Base-by-base conservation (phyloP, 192 early-diverging fungal genomes). In the Gonapodya prolifera region DNA sequence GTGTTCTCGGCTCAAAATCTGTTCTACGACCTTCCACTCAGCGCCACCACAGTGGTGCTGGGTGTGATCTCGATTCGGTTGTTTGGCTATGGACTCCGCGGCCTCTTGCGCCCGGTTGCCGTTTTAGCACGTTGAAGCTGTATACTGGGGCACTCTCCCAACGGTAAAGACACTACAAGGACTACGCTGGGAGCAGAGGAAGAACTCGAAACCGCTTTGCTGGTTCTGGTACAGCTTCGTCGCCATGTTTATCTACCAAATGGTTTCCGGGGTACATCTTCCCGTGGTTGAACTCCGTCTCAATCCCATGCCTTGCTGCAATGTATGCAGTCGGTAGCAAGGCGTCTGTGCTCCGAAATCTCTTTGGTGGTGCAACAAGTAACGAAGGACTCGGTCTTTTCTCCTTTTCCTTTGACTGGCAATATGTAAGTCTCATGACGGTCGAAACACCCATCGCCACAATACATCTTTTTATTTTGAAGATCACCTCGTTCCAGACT, bases 351-450 rank as follows among this genome's bases (percentile, higher is more conserved):
- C 17, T 85, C 0, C 75, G 79, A 29, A 79, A 79, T 69, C 23
- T 85, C 13, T 85, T 85, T 78, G 84, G 84, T 29, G 84, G 84
- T 0, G 34, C 78, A 0, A 74, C 78, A 2, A 81, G 75, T 34
- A 85, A 85, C 78, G 84, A 85, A 69, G 84, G 84, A 31, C 79
- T 85, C 30, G 84, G 84, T 75, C 61, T 85, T 17, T 78, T 85
- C 35, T 77, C 79, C 1, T 35, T 85, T 13, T 83, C 80, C 79
- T 85, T 85, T 76, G 84, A 85, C 69, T 85, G 84, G 84, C 81
- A 85, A 61, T 82, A 85, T 70, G 34, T 82, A 28, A 17, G 86
- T 87, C 33, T 81, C 83, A n/a, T n/a, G n/a, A n/a, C n/a, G n/a
- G n/a, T n/a, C n/a, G n/a, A n/a, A n/a, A n/a, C n/a, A n/a, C n/a